Percentiles rank a stretch among this genome's conserved stretches.
phyloP scores from a whole-genome alignment of 441 rosid species.

The Gossypium davidsonii region DNA sequence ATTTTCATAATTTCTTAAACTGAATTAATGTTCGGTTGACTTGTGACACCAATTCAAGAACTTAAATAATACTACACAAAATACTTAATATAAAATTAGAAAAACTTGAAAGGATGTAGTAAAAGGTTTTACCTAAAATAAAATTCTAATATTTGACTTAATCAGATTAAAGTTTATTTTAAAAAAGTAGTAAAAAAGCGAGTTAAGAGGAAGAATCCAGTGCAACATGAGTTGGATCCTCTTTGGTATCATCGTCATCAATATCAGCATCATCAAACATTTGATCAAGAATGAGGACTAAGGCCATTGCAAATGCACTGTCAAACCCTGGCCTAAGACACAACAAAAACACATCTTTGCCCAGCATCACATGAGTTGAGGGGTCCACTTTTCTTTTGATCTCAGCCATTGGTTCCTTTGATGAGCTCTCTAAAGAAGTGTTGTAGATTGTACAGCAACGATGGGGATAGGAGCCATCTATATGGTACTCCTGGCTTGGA shows the following conservation, averaged over 20 bases:
- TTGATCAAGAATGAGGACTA: slow-evolving; percentile 35
- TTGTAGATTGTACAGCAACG: slow-evolving; percentile 16
- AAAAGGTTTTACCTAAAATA: too few species aligned
- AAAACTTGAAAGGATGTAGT: too few species aligned
- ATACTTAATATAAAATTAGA: too few species aligned
- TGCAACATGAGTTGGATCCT: background rate
- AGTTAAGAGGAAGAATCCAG: background rate
- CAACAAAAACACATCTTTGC: slow-evolving; percentile 31
- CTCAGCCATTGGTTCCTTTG: slow-evolving; percentile 29
- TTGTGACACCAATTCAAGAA: too few species aligned
- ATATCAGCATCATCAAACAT: slow-evolving; percentile 21
- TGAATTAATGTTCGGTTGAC: too few species aligned
- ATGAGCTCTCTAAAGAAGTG: slow-evolving; percentile 2
- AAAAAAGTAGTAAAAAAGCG: background rate
- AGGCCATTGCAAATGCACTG: slow-evolving; percentile 36
- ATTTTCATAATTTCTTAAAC: too few species aligned
- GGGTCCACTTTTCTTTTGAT: slow-evolving; percentile 35
- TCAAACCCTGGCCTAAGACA: slow-evolving; percentile 27
- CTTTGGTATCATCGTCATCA: background rate
- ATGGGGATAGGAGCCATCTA: slow-evolving; percentile 23
- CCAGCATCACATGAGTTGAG: slow-evolving; percentile 22
- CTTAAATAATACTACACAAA: too few species aligned
- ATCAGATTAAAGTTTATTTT: too few species aligned
- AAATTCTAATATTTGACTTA: too few species aligned
- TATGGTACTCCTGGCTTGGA: slow-evolving; percentile 29